A percentile compares a stretch with the other conserved stretches of the same genome.
phyloP scores from a whole-genome alignment of 2,329 filamentous ascomycete species.

The Seiridium cupressi region DNA sequence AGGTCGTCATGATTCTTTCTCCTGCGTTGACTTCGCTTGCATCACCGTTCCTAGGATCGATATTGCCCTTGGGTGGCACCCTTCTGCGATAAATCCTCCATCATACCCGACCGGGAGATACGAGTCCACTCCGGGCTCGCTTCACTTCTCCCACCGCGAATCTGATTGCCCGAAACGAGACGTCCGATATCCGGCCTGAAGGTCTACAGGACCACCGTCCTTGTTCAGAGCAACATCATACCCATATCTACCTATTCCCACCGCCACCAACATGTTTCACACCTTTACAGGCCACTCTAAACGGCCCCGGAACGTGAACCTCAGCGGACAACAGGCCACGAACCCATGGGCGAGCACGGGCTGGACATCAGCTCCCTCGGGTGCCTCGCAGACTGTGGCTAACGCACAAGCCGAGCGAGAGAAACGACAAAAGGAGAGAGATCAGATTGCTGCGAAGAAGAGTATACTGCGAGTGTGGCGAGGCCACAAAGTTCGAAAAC shows the following conservation, averaged over 20 bases:
- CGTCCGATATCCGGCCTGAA: no score
- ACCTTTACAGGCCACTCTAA: conserved; percentile 88
- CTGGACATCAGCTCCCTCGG: conserved; percentile 57
- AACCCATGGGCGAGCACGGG: conserved; percentile 75
- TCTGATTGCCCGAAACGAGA: no score
- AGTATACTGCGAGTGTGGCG: conserved; percentile 81
- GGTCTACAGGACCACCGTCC: no score
- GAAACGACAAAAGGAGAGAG: conserved; percentile 76
- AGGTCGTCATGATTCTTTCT: no score
- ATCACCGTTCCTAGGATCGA: neutral
- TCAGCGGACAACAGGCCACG: conserved; percentile 72
- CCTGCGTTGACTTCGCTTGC: neutral
- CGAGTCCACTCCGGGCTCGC: no score
- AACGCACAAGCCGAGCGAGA: conserved; percentile 85
- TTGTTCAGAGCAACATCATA: no score
- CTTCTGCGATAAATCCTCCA: neutral
- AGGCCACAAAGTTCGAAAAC: conserved; percentile 64
- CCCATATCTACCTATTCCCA: neutral
- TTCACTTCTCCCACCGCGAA: no score
- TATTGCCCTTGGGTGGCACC: neutral
- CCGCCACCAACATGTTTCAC: conserved; percentile 67
- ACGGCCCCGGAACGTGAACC: conserved; percentile 86
- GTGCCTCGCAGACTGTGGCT: conserved; percentile 74
- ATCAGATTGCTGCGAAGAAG: conserved; percentile 70
- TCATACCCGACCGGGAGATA: no score